Base-by-base conservation (phyloP, 345 rosid species). In the Hibiscus syriacus region DNA sequence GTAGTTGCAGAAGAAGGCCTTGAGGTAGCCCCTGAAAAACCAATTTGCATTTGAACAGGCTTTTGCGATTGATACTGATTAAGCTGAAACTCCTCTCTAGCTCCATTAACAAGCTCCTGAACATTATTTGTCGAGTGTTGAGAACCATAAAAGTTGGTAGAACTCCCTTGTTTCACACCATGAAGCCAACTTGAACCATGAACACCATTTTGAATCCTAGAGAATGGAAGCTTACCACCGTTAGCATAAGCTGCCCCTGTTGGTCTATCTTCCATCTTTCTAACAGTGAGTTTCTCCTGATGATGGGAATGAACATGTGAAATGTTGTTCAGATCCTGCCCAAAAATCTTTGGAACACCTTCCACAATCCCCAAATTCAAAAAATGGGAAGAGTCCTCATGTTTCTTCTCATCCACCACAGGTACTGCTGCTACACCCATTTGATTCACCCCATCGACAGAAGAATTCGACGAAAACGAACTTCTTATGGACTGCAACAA, bases 261-360 rank as follows among this genome's bases (percentile, higher is more conserved):
- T 2, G 84, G 86, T 72, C 83, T 81, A 68, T 85, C 88, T 39
- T 90, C 98, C 95, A 84, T 85, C 82, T 90, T 94, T 25, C 92
- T 84, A 55, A 94, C 80, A 0, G 87, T 81, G 50, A 94, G 91
- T 53, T 94, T 94, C 86, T 91, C 97, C 74, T 96, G 80, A 77
- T 80, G 80, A 46, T 80, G 80, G 29, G 78, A 75, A 59, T 73
- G 80, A 65, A 71, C 72, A 22, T 67, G 77, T 7, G 67, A 72
- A 8, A 66, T 39, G 65, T 79, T 80, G 54, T 77, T 85, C 80
- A 90, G 69, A 20, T 89, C 91, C 74, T 87, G 92, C 43, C 99
- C 96, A 43, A 91, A 94, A 45, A 91, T 84, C 83, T 82, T 94
- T 2, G 84, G 83, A 57, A 73, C 46, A 30, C 53, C 23, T 17